Percentiles rank a stretch among this genome's conserved stretches.
Conservation (phyloP, 805 yeast genomes). For the Lachancea lanzarotensis region DNA sequence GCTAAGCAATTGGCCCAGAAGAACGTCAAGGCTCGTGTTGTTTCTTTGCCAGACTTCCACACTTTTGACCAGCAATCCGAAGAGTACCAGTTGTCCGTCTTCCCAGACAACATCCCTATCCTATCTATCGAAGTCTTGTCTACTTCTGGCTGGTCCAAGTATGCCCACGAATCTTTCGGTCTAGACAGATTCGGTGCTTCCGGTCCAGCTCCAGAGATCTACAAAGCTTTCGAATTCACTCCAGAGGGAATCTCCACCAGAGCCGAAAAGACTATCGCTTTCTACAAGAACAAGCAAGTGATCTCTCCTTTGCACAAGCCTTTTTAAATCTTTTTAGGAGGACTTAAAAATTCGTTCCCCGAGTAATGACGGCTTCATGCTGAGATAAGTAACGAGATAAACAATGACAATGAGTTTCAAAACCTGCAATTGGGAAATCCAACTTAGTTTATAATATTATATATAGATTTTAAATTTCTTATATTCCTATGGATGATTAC, state of each 20-base stretch:
- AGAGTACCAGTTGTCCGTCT: slow-evolving; percentile 75
- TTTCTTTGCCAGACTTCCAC: slow-evolving; percentile 87
- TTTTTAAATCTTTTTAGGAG: slow-evolving; percentile 39
- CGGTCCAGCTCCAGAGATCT: slow-evolving; percentile 79
- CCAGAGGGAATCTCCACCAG: slow-evolving; percentile 87
- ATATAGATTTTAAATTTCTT: neutral
- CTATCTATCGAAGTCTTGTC: slow-evolving; percentile 91
- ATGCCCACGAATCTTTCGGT: slow-evolving; percentile 95
- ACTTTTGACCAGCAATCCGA: slow-evolving; percentile 79
- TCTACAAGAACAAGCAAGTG: slow-evolving; percentile 71
- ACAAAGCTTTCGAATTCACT: slow-evolving; percentile 82
- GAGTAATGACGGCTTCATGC: no score
- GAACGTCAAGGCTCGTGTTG: slow-evolving; percentile 74
- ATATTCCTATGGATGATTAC: no score
- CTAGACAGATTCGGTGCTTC: slow-evolving; percentile 95
- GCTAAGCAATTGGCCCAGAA: slow-evolving; percentile 57
- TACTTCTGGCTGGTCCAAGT: slow-evolving; percentile 87
- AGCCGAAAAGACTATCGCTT: slow-evolving; percentile 70
- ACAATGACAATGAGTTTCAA: neutral
- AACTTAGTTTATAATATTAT: neutral
- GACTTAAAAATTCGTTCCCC: no score
- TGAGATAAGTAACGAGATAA: neutral
- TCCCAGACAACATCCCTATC: slow-evolving; percentile 93
- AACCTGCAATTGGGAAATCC: no score
- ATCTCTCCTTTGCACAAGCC: slow-evolving; percentile 76